Evolutionary conservation across 345 rosid genomes (phyloP).

Genomic region (Raphanus raphanistrum): DNA sequence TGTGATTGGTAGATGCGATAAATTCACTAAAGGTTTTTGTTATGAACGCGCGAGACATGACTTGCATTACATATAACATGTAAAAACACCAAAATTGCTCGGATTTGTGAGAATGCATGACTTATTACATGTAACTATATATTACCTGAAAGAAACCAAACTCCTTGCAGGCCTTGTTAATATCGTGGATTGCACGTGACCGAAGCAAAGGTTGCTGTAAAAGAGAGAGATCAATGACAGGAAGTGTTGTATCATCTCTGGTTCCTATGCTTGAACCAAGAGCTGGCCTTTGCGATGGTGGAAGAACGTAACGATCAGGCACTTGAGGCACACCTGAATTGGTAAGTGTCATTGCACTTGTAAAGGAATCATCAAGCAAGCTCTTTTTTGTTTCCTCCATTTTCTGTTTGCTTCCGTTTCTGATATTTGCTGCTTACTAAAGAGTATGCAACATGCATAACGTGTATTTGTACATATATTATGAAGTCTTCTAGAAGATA

Average conservation of each 20-base stretch:
- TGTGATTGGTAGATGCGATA: slow-evolving; percentile 23
- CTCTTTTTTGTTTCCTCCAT: slow-evolving; percentile 33
- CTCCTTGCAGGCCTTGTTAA: slow-evolving; percentile 34
- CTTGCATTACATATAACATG: background rate
- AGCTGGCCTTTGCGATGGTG: slow-evolving; percentile 35
- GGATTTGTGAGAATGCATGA: background rate
- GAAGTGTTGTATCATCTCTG: slow-evolving; percentile 27
- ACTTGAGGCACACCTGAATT: slow-evolving; percentile 34
- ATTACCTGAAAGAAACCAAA: slow-evolving; percentile 44
- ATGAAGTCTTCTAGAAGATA: slow-evolving; percentile 9
- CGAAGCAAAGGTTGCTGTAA: slow-evolving; percentile 32
- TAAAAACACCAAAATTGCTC: background rate
- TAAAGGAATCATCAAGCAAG: slow-evolving; percentile 36
- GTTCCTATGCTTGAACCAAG: slow-evolving; percentile 11
- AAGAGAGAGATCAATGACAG: slow-evolving; percentile 35
- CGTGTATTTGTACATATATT: slow-evolving; percentile 19
- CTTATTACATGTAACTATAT: background rate
- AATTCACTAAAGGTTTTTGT: slow-evolving; percentile 1
- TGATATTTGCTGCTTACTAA: slow-evolving; percentile 7
- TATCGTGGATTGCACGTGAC: slow-evolving; percentile 19
- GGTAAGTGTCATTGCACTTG: slow-evolving; percentile 41
- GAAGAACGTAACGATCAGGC: slow-evolving; percentile 36
- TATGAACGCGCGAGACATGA: slow-evolving; percentile 14
- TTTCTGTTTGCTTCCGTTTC: background rate
- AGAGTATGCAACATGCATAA: slow-evolving; percentile 27